These are phyloP conservation scores for Rhodotorula paludigena DNA, from an alignment of 768 basidiomycete species.

Conservation along the genomic window DNA sequence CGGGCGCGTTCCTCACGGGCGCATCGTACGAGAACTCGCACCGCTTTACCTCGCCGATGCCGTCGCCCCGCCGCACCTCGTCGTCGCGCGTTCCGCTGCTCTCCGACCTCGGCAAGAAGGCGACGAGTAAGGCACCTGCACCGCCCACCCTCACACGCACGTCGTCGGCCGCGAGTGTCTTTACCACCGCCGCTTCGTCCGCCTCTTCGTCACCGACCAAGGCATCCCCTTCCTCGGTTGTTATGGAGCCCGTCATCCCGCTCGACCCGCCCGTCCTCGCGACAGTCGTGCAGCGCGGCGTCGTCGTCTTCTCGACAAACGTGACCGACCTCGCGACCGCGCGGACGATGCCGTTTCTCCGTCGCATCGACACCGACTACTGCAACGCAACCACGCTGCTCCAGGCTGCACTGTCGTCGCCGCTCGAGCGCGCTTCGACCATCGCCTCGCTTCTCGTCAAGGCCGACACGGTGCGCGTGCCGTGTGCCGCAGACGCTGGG, in stretches of 20 bases:
- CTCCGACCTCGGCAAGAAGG: conserved; percentile 7
- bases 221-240: neutral
- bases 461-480: conserved; percentile 9
- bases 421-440: conserved; percentile 3
- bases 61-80: conserved; percentile 1
- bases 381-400: conserved; percentile 23
- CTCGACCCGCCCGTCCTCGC: conserved; percentile 8
- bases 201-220: neutral
- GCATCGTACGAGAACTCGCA: neutral
- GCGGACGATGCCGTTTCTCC: conserved; percentile 2
- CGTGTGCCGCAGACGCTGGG: neutral
- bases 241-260: conserved; percentile 5
- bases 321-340: conserved; percentile 3
- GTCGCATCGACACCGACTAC: conserved; percentile 24
- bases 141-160: neutral
- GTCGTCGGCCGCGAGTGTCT: neutral
- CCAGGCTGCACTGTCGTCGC: neutral
- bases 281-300: conserved; percentile 15
- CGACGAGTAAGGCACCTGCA: neutral
- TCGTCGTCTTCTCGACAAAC: conserved; percentile 18
- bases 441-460: conserved; percentile 1
- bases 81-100: neutral
- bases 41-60: conserved; percentile 14
- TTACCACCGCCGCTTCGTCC: neutral
- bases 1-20: conserved; percentile 20